Evolutionary conservation across 495 filamentous ascomycete species (phyloP).

Genomic region (Penicillium samsonianum): DNA sequence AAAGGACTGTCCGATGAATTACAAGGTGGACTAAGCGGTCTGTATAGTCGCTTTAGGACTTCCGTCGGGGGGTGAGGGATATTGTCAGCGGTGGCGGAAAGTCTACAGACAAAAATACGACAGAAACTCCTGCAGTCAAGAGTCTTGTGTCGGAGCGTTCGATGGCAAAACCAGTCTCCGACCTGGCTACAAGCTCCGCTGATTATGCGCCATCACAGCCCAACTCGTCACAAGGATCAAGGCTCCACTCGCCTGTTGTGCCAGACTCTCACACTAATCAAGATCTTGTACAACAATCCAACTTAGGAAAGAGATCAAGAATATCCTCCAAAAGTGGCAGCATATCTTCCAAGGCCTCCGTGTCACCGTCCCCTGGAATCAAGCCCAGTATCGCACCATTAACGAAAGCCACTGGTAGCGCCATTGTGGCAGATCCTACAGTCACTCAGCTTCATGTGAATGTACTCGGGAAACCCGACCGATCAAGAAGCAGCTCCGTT

Average conservation of each 20-base stretch:
- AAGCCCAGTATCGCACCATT: constrained; percentile 46
- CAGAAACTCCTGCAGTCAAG: constrained; percentile 28
- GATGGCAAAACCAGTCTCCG: constrained; percentile 29
- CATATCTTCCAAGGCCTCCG: constrained; percentile 53
- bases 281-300: constrained; percentile 40
- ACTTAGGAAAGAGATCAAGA: constrained; percentile 51
- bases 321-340: constrained; percentile 56
- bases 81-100: constrained; percentile 47
- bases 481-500: constrained; percentile 37
- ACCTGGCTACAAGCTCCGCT: constrained; percentile 21
- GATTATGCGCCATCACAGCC: constrained; percentile 33
- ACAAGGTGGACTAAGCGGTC: constrained; percentile 78
- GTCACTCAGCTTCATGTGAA: constrained; percentile 60
- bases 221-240: constrained; percentile 40
- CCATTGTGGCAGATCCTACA: constrained; percentile 39
- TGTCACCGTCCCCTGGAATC: constrained; percentile 42
- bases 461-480: constrained; percentile 48
- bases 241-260: constrained; percentile 44
- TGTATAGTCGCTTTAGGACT: constrained; percentile 79
- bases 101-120: constrained; percentile 36
- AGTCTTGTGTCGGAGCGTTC: constrained; percentile 34
- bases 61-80: constrained; percentile 73
- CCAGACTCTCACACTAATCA: constrained; percentile 32
- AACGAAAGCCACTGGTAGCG: constrained; percentile 46
- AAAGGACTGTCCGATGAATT: constrained; percentile 71